Evolutionary conservation across 2,329 filamentous ascomycete species (phyloP), one percentile per base, ranked within the genome.

Genomic region (Pestalotiopsis sp.): DNA sequence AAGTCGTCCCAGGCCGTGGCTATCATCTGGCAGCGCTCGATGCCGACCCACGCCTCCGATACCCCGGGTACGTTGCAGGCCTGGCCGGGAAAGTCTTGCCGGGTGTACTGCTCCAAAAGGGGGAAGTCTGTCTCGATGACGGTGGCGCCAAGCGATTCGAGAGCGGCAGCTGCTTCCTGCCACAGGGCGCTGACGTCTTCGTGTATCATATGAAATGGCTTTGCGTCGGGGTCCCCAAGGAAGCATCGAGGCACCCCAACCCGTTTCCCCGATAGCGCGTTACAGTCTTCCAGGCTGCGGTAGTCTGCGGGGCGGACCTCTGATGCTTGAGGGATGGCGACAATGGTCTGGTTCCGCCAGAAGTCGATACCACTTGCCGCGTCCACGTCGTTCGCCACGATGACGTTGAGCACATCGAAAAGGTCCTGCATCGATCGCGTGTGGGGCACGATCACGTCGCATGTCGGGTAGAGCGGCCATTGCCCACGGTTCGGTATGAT

Each of bases 401-500:
- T 78, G 7, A 87, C 81, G 59, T 86, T 81, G 0, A 89, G 77
- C 0, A 90, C 72, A 0, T 76, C 73, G 11, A 88, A 77, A 75
- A 89, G 77, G 73, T 89, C 87, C 2, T 75, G 69, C 59, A 88
- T 79, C 0, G 81, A 85, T 31, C 86, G 78, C 0, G 86, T 84
- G 66, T 87, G 84, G 1, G 87, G 87, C 0, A 87, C 84, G 0
- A 87, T 75, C 0, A 86, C 83, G 74, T 90, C 87, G 70, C 86
- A 88, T 0, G 85, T 87, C 0, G 85, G 82, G 71, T 86, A 89
- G 1, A 90, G 75, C 2, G 87, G 86, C 82, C 85, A 88, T 5
- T 84, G 76, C 0, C 87, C 87, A 1, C 86, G 80, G 9, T 83
- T 82, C 2, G 86, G 83, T 17, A 90, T 78, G 0, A 86, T 70